phyloP scores from a whole-genome alignment of 2,329 filamentous ascomycete species.

The Curvularia sp. region DNA sequence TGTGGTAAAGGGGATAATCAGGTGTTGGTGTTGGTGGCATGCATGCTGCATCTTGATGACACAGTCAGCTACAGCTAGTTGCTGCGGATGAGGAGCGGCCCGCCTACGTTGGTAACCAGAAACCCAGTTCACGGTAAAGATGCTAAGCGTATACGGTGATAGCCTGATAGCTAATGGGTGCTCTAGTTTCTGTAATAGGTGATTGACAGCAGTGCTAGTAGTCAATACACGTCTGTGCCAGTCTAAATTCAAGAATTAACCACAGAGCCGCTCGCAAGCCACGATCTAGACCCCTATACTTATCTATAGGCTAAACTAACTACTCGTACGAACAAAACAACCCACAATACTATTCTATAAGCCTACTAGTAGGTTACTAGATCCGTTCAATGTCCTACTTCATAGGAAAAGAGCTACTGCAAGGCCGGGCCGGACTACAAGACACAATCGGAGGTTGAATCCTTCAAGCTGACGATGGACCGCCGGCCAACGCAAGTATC shows the following conservation, averaged over 20 bases:
- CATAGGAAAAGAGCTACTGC: background rate
- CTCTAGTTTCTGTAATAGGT: background rate
- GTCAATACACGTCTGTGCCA: background rate
- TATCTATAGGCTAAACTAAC: background rate
- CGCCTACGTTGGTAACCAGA: background rate
- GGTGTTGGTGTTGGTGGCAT: background rate
- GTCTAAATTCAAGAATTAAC: background rate
- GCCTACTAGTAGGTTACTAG: background rate
- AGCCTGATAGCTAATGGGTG: background rate
- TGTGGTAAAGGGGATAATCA: background rate
- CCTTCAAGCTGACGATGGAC: background rate
- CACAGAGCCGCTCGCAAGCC: background rate
- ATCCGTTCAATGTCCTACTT: background rate
- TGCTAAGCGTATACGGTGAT: background rate
- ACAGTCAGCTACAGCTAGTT: background rate
- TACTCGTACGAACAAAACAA: no score
- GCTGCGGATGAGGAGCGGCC: background rate
- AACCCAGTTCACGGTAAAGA: background rate
- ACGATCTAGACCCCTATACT: background rate
- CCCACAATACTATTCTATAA: background rate
- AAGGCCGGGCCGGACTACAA: background rate
- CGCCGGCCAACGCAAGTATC: background rate
- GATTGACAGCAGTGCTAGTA: background rate
- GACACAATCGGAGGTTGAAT: background rate
- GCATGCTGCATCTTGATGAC: background rate